Evolutionary conservation across 1,284 basidiomycete genomes (phyloP), one percentile per base, ranked within the genome.

Genomic region (Meripilus lineatus): DNA sequence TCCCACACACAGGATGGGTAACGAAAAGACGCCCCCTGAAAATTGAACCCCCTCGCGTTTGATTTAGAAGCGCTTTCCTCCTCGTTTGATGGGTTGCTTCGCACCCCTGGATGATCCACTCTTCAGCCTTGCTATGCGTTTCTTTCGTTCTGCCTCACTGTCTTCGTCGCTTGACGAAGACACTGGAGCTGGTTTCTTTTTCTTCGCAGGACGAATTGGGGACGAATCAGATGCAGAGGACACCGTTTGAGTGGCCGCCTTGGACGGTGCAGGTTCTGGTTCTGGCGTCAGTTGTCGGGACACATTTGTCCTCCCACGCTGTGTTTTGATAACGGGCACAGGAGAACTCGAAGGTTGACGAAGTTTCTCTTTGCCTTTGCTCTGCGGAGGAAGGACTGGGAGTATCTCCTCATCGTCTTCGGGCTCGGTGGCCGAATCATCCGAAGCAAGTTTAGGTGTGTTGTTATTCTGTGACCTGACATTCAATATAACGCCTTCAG

Each of bases 21-120:
- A n/a, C n/a, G n/a, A n/a, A n/a, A n/a, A n/a, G n/a, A n/a, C n/a
- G n/a, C n/a, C n/a, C n/a, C n/a, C n/a, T n/a, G n/a, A n/a, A n/a
- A n/a, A n/a, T n/a, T n/a, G n/a, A n/a, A n/a, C n/a, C n/a, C n/a
- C n/a, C n/a, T n/a, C n/a, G n/a, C n/a, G n/a, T n/a, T 22, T 47
- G 20, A 47, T 44, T 74, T 66, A 87, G 66, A 88, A 88, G 48
- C 80, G 72, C 58, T 75, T 83, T 20, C 77, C 81, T 30, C 81
- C 81, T 52, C 85, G 75, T 63, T 81, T 86, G 46, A 88, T 67
- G 5, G 84, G 85, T 52, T 88, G 85, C 52, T 78, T 74, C 37
- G 79, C 69, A 20, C 79, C 79, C 44, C 78, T 68, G 47, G 70
- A 49, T 56, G 47, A 41, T 14, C 22, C 44, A n/a, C 48, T 47